Percentiles rank a stretch among this genome's conserved stretches.
Evolutionary conservation across 371 early-diverging fungal species (phyloP).

Genomic region (Mucor plumbeus): DNA sequence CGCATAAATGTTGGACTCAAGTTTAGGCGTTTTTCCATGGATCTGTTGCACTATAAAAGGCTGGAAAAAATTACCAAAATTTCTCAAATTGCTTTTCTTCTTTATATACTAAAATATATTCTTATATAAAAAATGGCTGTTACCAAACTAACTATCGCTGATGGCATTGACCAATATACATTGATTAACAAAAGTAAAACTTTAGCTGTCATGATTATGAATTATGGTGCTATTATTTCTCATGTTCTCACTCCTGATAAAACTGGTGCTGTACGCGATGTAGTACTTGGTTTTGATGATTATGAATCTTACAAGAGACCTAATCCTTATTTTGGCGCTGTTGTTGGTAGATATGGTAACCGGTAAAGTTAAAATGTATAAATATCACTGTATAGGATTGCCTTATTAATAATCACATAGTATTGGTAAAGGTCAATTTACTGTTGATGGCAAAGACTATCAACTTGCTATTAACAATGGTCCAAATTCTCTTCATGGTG

Average conservation of each 20-base stretch:
- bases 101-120: background rate
- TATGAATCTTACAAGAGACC: slow-evolving; percentile 45
- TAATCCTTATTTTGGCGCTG: slow-evolving; percentile 56
- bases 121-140: slow-evolving; percentile 22
- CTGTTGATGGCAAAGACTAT: slow-evolving; percentile 43
- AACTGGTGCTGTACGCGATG: slow-evolving; percentile 46
- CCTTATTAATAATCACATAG: slow-evolving; percentile 11
- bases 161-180: slow-evolving; percentile 52
- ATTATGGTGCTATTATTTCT: slow-evolving; percentile 50
- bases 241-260: slow-evolving; percentile 56
- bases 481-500: slow-evolving; percentile 53
- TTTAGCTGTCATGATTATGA: slow-evolving; percentile 53
- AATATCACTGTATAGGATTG: background rate
- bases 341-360: slow-evolving; percentile 57
- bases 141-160: slow-evolving; percentile 30
- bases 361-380: slow-evolving; percentile 29
- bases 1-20: background rate
- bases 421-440: slow-evolving; percentile 50
- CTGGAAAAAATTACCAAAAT: background rate
- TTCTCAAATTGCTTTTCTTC: background rate
- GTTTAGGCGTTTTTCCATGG: slow-evolving; percentile 3
- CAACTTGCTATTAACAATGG: slow-evolving; percentile 44
- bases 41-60: background rate
- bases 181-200: slow-evolving; percentile 51
- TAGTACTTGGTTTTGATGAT: slow-evolving; percentile 53